Evolutionary conservation across 495 filamentous ascomycete genomes (phyloP).

Genomic region (Echria macrotheca): DNA sequence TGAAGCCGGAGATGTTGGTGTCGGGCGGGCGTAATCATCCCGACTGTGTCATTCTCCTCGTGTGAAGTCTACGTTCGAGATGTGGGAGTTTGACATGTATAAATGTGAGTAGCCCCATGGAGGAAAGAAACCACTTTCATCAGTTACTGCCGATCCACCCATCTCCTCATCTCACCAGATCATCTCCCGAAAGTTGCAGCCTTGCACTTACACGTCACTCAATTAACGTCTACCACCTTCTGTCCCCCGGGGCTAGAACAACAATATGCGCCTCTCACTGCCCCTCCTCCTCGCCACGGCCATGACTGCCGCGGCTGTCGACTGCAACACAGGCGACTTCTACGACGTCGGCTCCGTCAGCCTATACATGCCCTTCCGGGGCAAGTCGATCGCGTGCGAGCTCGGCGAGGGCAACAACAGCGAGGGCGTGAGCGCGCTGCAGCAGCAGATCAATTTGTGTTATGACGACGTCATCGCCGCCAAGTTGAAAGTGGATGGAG

Average conservation of each 20-base stretch:
- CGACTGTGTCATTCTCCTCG: neutral
- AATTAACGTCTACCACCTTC: neutral
- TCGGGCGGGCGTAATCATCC: neutral
- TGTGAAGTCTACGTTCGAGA: too few species aligned
- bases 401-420: constrained; percentile 6
- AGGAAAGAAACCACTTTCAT: neutral
- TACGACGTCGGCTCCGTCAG: neutral
- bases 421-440: constrained; percentile 9
- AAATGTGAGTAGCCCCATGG: neutral
- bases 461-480: constrained; percentile 4
- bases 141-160: too few species aligned
- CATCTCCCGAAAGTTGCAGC: neutral
- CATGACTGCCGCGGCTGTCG: neutral
- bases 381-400: constrained; percentile 10
- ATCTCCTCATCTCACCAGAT: neutral
- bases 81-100: neutral
- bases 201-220: neutral
- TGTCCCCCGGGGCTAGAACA: neutral
- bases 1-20: too few species aligned
- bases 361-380: constrained; percentile 14
- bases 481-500: constrained; percentile 10
- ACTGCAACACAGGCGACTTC: constrained; percentile 10
- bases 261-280: constrained; percentile 6
- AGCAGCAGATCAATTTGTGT: constrained; percentile 12
- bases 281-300: neutral